A percentile compares a stretch with the other conserved stretches of the same genome.
phyloP scores from a whole-genome alignment of 352 stramenopile genomes.

The Pythium rishiriense region DNA sequence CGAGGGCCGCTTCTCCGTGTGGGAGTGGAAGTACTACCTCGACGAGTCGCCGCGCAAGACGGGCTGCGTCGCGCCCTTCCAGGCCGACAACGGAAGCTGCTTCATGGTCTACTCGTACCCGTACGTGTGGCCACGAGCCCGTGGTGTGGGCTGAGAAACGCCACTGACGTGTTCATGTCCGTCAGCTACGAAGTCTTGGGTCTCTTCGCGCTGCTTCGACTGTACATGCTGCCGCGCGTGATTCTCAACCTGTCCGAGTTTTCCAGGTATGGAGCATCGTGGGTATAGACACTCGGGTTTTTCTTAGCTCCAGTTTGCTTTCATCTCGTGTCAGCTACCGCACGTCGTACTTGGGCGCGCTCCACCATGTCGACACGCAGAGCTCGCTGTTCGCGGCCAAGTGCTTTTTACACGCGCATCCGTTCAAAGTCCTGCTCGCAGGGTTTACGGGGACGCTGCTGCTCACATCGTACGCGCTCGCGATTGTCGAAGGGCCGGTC shows the following conservation, averaged over 20 bases:
- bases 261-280: constrained; percentile 42
- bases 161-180: not conserved
- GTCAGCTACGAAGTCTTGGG: constrained; percentile 65
- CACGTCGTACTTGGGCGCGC: constrained; percentile 67
- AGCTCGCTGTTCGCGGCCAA: constrained; percentile 83
- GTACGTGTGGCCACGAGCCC: constrained; percentile 32
- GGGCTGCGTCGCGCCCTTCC: constrained; percentile 39
- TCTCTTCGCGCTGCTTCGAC: constrained; percentile 57
- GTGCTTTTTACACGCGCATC: constrained; percentile 69
- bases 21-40: constrained; percentile 71
- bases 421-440: constrained; percentile 58
- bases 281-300: not conserved
- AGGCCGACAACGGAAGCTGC: constrained; percentile 40
- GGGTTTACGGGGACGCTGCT: constrained; percentile 44
- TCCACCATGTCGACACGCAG: constrained; percentile 77
- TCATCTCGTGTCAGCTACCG: constrained; percentile 44
- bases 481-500: constrained; percentile 65
- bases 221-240: constrained; percentile 79
- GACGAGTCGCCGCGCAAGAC: constrained; percentile 22
- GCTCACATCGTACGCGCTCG: constrained; percentile 60
- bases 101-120: constrained; percentile 71
- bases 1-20: constrained; percentile 47
- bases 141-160: too few species aligned
- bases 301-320: not conserved
- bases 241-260: constrained; percentile 80